A percentile compares a stretch with the other conserved stretches of the same genome.
Conservation (phyloP, 148 eudicot species). For the Rhododendron simsii region DNA sequence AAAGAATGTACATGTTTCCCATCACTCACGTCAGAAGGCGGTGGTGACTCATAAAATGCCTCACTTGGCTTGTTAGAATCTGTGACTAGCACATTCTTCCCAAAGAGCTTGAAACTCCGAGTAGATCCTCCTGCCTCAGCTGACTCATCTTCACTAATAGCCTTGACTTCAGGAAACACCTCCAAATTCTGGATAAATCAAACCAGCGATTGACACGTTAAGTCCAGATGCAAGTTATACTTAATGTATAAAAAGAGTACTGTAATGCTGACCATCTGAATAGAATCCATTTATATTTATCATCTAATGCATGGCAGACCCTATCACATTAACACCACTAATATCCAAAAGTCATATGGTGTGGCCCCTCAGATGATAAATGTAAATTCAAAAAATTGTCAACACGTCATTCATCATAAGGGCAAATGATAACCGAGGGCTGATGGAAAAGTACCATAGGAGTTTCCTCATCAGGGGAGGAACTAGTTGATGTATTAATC, state of each 20-base stretch:
- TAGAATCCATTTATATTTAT: not conserved
- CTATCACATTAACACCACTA: not conserved
- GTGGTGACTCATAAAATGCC: not conserved
- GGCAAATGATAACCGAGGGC: not conserved
- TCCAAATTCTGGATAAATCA: slow-evolving; percentile 50
- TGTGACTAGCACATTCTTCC: slow-evolving; percentile 55
- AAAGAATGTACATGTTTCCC: slow-evolving; percentile 5
- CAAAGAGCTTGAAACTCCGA: slow-evolving; percentile 69
- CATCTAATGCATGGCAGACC: not conserved
- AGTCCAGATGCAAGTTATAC: not conserved
- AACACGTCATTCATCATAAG: not conserved
- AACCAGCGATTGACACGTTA: not conserved
- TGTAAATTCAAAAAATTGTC: not conserved
- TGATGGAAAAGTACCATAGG: slow-evolving; percentile 40
- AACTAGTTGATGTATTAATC: slow-evolving; percentile 11
- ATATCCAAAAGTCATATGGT: not conserved
- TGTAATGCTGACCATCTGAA: not conserved
- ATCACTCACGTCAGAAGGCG: slow-evolving; percentile 21
- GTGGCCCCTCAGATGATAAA: not conserved
- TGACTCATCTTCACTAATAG: slow-evolving; percentile 23
- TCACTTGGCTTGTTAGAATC: slow-evolving; percentile 22
- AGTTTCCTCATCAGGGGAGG: slow-evolving; percentile 26
- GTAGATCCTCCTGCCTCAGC: slow-evolving; percentile 26
- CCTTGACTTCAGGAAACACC: slow-evolving; percentile 30
- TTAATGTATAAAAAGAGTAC: not conserved